Conservation (phyloP, 2,329 filamentous ascomycete species). For the Plenodomus tracheiphilus region DNA sequence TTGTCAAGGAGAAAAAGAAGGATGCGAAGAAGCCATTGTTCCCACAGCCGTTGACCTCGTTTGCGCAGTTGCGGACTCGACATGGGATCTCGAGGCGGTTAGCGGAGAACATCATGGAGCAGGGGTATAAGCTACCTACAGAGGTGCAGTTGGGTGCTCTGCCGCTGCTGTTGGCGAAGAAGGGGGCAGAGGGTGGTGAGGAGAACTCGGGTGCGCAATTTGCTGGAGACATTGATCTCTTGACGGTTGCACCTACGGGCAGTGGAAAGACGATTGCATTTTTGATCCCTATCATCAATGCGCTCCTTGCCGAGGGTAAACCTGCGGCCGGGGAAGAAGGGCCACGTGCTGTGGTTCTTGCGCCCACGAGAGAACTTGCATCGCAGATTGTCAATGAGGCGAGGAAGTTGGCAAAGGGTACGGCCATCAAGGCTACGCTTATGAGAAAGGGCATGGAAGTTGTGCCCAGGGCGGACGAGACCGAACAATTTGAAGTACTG, state of each 20-base stretch:
- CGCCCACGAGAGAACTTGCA: conserved; percentile 56
- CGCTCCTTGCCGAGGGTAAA: conserved; percentile 54
- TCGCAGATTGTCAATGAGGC: conserved; percentile 67
- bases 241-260: conserved; percentile 90
- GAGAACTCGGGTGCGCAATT: conserved; percentile 23
- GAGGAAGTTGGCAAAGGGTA: conserved; percentile 76
- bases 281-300: conserved; percentile 81
- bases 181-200: conserved; percentile 45
- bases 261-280: conserved; percentile 97
- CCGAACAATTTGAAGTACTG: conserved; percentile 43
- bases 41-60: conserved; percentile 78
- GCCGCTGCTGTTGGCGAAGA: conserved; percentile 70
- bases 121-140: conserved; percentile 86
- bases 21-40: conserved; percentile 67
- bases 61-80: conserved; percentile 68
- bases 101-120: conserved; percentile 76
- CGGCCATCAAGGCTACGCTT: conserved; percentile 75
- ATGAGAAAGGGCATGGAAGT: conserved; percentile 86
- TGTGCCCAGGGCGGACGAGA: conserved; percentile 41
- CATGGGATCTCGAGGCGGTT: conserved; percentile 77
- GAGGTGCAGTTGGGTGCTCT: conserved; percentile 90
- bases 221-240: conserved; percentile 65
- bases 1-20: conserved; percentile 47
- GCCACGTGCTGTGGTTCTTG: conserved; percentile 50
- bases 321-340: conserved; percentile 19